Conservation (phyloP, 805 yeast species). For the Candida parachauliodes region DNA sequence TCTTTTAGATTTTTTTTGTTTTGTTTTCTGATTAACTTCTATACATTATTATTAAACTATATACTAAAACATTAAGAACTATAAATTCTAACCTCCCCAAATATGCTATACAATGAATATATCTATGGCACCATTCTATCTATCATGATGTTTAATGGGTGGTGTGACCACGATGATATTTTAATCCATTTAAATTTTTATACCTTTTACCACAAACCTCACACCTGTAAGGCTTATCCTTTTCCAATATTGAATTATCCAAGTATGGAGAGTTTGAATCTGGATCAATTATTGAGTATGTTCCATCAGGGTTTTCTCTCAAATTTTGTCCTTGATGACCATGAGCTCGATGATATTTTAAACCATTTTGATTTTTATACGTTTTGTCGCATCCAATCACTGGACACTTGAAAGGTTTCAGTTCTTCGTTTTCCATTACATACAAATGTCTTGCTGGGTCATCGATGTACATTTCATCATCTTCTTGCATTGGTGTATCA, state of each 20-base stretch:
- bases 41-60: too few relatives aligned
- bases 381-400: constrained; percentile 98
- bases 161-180: constrained; percentile 97
- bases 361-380: constrained; percentile 95
- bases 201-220: constrained; percentile 98
- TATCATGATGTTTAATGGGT: too few relatives aligned
- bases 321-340: constrained; percentile 96
- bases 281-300: constrained; percentile 90
- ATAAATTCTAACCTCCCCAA: too few relatives aligned
- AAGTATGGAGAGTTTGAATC: constrained; percentile 83
- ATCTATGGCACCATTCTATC: too few relatives aligned
- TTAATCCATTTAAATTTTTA: constrained; percentile 92
- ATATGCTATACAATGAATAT: too few relatives aligned
- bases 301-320: constrained; percentile 88
- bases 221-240: constrained; percentile 97
- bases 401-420: constrained; percentile 95
- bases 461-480: constrained; percentile 79
- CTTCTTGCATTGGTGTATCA: constrained; percentile 42
- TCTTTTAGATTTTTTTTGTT: neutral
- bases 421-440: constrained; percentile 87
- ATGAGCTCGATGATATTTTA: constrained; percentile 91
- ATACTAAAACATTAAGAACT: too few relatives aligned
- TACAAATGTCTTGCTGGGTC: constrained; percentile 95
- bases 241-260: constrained; percentile 92
- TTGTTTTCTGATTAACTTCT: neutral